A percentile compares a stretch with the other conserved stretches of the same genome.
phyloP scores from a whole-genome alignment of 495 filamentous ascomycete genomes.

The Trichoderma reesei region DNA sequence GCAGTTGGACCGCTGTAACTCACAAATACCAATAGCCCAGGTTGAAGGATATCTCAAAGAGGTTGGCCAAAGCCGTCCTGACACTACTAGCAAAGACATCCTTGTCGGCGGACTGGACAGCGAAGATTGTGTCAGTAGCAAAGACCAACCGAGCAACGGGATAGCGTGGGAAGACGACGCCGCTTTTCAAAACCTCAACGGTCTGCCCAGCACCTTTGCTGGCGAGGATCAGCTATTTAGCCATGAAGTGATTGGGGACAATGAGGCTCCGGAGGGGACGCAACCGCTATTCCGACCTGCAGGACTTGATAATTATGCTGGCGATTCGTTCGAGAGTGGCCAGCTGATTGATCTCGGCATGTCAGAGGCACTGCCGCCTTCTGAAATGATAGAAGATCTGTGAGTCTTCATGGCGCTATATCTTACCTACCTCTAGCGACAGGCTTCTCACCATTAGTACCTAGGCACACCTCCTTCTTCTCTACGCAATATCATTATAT shows the following conservation, averaged over 20 bases:
- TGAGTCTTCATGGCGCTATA: slow-evolving; percentile 16
- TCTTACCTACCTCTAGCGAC: neutral
- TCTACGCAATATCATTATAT: slow-evolving; percentile 24
- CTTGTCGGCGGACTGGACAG: neutral
- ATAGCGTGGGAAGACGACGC: neutral
- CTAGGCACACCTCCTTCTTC: slow-evolving; percentile 35
- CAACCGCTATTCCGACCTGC: neutral
- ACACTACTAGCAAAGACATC: neutral
- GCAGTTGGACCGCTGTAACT: neutral
- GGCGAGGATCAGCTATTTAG: neutral
- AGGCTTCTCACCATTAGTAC: neutral
- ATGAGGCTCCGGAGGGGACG: neutral
- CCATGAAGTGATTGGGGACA: neutral
- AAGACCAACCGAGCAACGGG: neutral
- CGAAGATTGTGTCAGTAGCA: neutral
- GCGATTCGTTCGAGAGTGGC: neutral
- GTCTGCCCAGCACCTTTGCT: neutral
- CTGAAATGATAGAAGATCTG: slow-evolving; percentile 40
- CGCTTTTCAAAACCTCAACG: neutral
- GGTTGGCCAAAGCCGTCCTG: slow-evolving; percentile 16
- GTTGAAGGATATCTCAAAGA: slow-evolving; percentile 36
- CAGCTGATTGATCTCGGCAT: slow-evolving; percentile 32
- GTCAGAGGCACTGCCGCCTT: slow-evolving; percentile 34
- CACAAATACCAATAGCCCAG: slow-evolving; percentile 24
- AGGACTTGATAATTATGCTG: neutral